Evolutionary conservation across 495 filamentous ascomycete genomes (phyloP).

Genomic region (Geoglossum glabrum): DNA sequence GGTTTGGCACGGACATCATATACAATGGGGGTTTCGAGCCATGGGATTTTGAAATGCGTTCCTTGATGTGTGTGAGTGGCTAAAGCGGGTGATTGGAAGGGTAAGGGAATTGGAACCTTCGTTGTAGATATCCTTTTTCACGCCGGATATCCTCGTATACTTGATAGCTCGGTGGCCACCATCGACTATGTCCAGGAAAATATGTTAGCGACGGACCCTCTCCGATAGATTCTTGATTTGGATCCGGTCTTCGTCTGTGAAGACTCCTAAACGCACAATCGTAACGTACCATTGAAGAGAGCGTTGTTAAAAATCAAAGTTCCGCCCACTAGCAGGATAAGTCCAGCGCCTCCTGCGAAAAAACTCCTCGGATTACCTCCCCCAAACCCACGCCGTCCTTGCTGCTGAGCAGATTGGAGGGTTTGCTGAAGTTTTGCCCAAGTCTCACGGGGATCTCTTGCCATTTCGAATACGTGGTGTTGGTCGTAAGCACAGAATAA

Average conservation of each 20-base stretch:
- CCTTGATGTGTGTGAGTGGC: constrained; percentile 26
- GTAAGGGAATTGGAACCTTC: constrained; percentile 44
- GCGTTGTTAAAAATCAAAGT: constrained; percentile 52
- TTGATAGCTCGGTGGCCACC: constrained; percentile 99
- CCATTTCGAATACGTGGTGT: neutral
- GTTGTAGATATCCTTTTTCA: constrained; percentile 84
- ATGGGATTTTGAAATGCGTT: constrained; percentile 83
- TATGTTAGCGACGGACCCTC: neutral
- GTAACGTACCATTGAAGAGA: constrained; percentile 64
- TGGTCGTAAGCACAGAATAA: neutral
- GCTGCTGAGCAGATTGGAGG: constrained; percentile 29
- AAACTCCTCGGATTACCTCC: constrained; percentile 21
- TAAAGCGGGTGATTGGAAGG: neutral
- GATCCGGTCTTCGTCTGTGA: neutral
- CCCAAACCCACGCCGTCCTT: constrained; percentile 22
- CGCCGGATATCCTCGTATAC: constrained; percentile 83
- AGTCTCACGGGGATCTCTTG: constrained; percentile 38
- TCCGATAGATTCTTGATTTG: neutral
- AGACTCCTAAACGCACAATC: neutral
- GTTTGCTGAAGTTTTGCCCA: constrained; percentile 43
- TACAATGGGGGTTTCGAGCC: constrained; percentile 90
- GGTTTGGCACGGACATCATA: constrained; percentile 98
- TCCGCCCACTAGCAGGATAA: constrained; percentile 45
- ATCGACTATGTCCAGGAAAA: constrained; percentile 39
- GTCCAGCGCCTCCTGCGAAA: constrained; percentile 31